Evolutionary conservation across 192 early-diverging fungal species (phyloP).

Genomic region (Phlyctochytrium arcticum): DNA sequence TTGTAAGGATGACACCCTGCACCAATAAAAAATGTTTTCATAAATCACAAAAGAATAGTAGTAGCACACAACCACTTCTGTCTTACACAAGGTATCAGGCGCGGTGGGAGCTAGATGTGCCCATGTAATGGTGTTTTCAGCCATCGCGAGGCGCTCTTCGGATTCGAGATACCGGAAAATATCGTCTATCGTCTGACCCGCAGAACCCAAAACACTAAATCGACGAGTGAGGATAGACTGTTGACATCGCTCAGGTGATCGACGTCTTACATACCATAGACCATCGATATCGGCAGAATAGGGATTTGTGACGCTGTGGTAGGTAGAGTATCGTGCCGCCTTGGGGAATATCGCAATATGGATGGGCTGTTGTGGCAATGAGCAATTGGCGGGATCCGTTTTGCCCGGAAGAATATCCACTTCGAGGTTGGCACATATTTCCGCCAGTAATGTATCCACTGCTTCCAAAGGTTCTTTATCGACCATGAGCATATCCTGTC

Average conservation of each 20-base stretch:
- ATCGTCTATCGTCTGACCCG: constrained; percentile 89
- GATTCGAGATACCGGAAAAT: constrained; percentile 62
- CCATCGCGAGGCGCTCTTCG: constrained; percentile 65
- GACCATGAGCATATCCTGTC: no score
- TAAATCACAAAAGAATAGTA: neutral
- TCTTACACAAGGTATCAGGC: constrained; percentile 91
- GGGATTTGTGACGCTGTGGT: constrained; percentile 77
- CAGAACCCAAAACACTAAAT: constrained; percentile 67
- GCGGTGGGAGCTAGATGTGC: constrained; percentile 87
- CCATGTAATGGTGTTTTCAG: constrained; percentile 71
- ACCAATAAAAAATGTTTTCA: no score
- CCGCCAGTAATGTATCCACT: constrained; percentile 65
- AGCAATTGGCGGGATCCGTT: constrained; percentile 69
- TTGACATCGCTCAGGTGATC: neutral
- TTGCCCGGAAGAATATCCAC: constrained; percentile 81
- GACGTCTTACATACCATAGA: constrained; percentile 37
- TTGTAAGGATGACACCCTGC: constrained; percentile 89
- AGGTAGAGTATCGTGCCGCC: constrained; percentile 55
- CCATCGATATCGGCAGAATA: constrained; percentile 66
- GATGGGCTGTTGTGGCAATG: constrained; percentile 86
- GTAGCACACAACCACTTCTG: neutral
- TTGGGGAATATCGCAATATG: constrained; percentile 66
- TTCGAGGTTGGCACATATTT: constrained; percentile 56
- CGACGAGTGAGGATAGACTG: neutral
- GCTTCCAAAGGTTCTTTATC: constrained; percentile 45